Evolutionary conservation across 257 asterid species (phyloP).

Genomic region (Apocynum venetum): DNA sequence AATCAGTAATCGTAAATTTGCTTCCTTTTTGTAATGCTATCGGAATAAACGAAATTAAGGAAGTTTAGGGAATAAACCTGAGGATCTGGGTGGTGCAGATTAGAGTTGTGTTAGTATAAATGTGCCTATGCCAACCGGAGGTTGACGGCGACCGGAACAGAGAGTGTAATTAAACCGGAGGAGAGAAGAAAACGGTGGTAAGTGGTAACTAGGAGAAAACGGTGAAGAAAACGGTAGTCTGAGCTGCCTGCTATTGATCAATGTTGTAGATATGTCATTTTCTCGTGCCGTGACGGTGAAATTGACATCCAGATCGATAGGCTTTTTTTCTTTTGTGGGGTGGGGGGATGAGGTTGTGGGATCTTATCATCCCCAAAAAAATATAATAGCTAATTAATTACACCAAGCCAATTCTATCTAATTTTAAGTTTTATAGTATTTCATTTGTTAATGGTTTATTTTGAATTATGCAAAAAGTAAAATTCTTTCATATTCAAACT

Average conservation of each 20-base stretch:
- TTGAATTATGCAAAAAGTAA: not conserved
- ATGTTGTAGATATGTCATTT: not conserved
- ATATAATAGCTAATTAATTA: too few relatives aligned
- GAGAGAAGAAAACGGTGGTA: not conserved
- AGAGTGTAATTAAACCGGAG: slow-evolving; percentile 7
- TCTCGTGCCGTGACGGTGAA: not conserved
- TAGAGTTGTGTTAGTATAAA: not conserved
- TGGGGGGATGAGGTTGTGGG: too few relatives aligned
- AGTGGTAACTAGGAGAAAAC: not conserved
- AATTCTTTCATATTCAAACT: too few relatives aligned
- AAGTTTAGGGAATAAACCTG: slow-evolving; percentile 15
- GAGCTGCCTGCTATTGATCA: slow-evolving; percentile 1
- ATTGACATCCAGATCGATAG: not conserved
- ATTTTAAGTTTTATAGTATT: not conserved
- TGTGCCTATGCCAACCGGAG: not conserved
- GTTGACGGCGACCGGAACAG: not conserved
- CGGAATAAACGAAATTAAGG: not conserved
- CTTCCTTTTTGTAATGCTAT: not conserved
- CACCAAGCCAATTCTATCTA: not conserved
- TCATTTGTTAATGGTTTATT: not conserved
- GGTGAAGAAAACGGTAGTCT: not conserved
- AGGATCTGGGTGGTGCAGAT: not conserved
- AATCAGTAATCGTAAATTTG: not conserved
- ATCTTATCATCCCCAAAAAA: too few relatives aligned
- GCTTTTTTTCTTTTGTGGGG: not conserved